Conservation (phyloP, 371 early-diverging fungal species). For the Saksenaea vasiformis region DNA sequence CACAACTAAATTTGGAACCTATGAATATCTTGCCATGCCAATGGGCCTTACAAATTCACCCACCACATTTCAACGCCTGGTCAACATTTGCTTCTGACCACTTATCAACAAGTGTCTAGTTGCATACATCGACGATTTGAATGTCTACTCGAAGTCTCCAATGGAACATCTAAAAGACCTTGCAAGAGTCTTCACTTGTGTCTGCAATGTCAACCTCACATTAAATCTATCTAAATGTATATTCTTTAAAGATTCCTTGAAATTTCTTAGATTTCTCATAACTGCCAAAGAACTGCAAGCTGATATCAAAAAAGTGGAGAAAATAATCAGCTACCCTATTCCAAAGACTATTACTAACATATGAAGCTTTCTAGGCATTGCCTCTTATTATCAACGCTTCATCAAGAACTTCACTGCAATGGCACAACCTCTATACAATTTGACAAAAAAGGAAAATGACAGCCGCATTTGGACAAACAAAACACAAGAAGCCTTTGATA, state of each 20-base stretch:
- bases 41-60: conserved; percentile 56
- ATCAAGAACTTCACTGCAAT: conserved; percentile 43
- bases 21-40: conserved; percentile 48
- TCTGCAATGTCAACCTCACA: conserved; percentile 27
- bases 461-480: conserved; percentile 36
- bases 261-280: conserved; percentile 50
- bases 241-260: conserved; percentile 28
- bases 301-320: conserved; percentile 33
- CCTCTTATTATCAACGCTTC: conserved; percentile 55
- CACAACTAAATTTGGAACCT: conserved; percentile 15
- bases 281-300: conserved; percentile 19
- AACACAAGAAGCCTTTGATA: conserved; percentile 33
- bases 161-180: conserved; percentile 40
- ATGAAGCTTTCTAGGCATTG: conserved; percentile 51
- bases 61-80: conserved; percentile 42
- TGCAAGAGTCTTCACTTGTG: conserved; percentile 26
- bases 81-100: conserved; percentile 38
- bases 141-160: conserved; percentile 32
- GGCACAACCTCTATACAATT: conserved; percentile 35
- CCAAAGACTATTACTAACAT: conserved; percentile 38
- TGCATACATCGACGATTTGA: conserved; percentile 38
- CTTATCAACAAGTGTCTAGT: conserved; percentile 39
- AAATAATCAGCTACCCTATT: conserved; percentile 34
- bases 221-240: conserved; percentile 42
- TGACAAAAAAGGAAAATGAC: conserved; percentile 31